Evolutionary conservation across 2,329 filamentous ascomycete genomes (phyloP).

Genomic region (Aspergillus transmontanensis): DNA sequence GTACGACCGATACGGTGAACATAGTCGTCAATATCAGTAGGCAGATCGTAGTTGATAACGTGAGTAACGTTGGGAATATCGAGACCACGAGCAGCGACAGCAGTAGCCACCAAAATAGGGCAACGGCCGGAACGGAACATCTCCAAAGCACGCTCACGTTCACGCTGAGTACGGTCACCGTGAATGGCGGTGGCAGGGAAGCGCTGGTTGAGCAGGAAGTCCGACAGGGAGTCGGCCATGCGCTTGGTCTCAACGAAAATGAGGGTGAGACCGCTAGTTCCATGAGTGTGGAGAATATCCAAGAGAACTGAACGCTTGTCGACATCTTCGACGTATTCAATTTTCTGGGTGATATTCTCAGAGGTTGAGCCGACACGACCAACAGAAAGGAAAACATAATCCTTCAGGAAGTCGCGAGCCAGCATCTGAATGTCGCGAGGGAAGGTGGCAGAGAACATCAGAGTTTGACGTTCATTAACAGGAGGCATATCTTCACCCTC

Average conservation of each 20-base stretch:
- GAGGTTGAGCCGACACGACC: slow-evolving; percentile 98
- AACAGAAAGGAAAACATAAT: slow-evolving; percentile 98
- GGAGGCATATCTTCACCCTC: slow-evolving; percentile 97
- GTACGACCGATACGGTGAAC: slow-evolving; percentile 99
- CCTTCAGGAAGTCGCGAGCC: slow-evolving; percentile 96
- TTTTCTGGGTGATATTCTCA: slow-evolving; percentile 99
- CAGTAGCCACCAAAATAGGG: slow-evolving; percentile 95
- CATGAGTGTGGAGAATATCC: slow-evolving; percentile 93
- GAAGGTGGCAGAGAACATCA: slow-evolving; percentile 99
- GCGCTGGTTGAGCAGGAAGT: slow-evolving; percentile 97
- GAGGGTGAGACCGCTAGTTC: slow-evolving; percentile 79
- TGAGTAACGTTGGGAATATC: slow-evolving; percentile 97
- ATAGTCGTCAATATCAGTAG: slow-evolving; percentile 97
- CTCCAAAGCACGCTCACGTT: slow-evolving; percentile 96
- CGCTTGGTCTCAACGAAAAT: slow-evolving; percentile 99
- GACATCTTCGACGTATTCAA: slow-evolving; percentile 93
- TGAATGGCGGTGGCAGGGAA: slow-evolving; percentile 99
- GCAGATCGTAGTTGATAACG: slow-evolving; percentile 99
- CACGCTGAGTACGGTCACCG: slow-evolving; percentile 96
- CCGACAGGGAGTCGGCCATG: slow-evolving; percentile 96
- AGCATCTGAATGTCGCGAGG: slow-evolving; percentile 99
- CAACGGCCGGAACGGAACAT: slow-evolving; percentile 96
- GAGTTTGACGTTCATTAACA: slow-evolving; percentile 83
- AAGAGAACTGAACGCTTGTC: slow-evolving; percentile 98
- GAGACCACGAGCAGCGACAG: slow-evolving; percentile 86